Evolutionary conservation across 305 asterid genomes (phyloP).

Genomic region (Rubia peregrina): DNA sequence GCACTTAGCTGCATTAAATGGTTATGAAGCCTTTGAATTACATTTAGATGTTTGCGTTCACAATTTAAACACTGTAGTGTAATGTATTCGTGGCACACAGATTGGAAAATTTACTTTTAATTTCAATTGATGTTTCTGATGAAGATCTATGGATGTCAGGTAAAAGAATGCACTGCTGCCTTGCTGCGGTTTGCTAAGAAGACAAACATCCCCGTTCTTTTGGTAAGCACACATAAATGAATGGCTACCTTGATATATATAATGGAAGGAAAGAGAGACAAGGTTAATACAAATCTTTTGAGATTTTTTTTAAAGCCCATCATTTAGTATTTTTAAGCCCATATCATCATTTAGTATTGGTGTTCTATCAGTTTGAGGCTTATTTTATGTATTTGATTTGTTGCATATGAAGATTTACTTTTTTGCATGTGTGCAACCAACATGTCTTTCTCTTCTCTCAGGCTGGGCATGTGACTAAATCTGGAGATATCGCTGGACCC

Average conservation of each 20-base stretch:
- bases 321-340: background rate
- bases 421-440: background rate
- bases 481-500: conserved; percentile 99
- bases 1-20: conserved; percentile 12
- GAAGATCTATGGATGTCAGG: conserved; percentile 38
- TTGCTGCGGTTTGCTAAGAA: conserved; percentile 84
- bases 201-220: conserved; percentile 70
- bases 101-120: background rate
- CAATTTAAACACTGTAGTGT: background rate
- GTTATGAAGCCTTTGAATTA: background rate
- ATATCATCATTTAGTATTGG: background rate
- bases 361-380: background rate
- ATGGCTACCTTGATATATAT: background rate
- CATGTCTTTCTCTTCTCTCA: conserved; percentile 20
- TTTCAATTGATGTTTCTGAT: background rate
- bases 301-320: no score
- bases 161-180: conserved; percentile 88
- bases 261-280: conserved; percentile 6
- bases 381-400: conserved; percentile 1
- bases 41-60: background rate
- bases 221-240: conserved; percentile 43
- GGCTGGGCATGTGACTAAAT: conserved; percentile 93
- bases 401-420: background rate
- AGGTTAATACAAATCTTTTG: background rate
- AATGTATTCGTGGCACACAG: background rate